phyloP scores from a whole-genome alignment of 306 rosid species.

The Malus domestica region DNA sequence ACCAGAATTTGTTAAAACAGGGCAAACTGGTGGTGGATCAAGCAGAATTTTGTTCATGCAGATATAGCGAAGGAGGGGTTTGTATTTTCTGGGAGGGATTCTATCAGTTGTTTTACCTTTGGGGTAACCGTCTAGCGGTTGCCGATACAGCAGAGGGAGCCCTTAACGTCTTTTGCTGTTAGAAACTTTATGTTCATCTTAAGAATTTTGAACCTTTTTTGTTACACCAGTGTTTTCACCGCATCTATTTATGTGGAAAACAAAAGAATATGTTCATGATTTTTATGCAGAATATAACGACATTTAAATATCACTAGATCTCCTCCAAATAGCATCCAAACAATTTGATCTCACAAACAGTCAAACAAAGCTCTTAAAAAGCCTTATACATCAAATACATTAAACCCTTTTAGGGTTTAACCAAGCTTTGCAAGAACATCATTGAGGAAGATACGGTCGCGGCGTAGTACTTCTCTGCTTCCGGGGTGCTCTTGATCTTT shows the following conservation, averaged over 20 bases:
- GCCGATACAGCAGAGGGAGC: neutral
- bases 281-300: too few species aligned
- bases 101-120: neutral
- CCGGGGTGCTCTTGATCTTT: slow-evolving; percentile 70
- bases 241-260: neutral
- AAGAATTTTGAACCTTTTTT: neutral
- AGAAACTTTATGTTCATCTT: neutral
- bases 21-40: too few species aligned
- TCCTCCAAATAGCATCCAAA: neutral
- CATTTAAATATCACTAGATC: neutral
- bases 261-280: neutral
- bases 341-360: slow-evolving; percentile 25
- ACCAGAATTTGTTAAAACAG: too few species aligned
- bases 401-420: slow-evolving; percentile 21
- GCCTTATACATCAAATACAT: slow-evolving; percentile 29
- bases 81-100: too few species aligned
- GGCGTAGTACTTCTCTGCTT: slow-evolving; percentile 93
- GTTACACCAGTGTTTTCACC: neutral
- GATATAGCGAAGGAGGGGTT: too few species aligned
- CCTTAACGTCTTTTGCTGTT: neutral
- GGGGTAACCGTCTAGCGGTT: neutral
- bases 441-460: slow-evolving; percentile 65
- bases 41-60: too few species aligned
- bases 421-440: slow-evolving; percentile 83
- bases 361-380: slow-evolving; percentile 22